phyloP scores from a whole-genome alignment of 441 rosid species.

The Caryocar brasiliense region DNA sequence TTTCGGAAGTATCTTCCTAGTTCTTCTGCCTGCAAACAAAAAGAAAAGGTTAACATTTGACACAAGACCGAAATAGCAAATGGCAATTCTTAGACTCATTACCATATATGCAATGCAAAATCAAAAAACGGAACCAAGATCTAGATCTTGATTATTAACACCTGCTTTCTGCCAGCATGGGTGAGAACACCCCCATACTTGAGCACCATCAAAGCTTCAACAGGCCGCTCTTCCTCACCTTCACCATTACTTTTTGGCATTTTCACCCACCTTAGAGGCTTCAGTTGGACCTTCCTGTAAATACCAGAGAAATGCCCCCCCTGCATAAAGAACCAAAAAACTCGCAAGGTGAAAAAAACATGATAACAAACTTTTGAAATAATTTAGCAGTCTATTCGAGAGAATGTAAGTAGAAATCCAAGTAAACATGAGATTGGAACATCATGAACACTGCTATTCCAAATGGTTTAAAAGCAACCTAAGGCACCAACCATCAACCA shows the following conservation, averaged over 20 bases:
- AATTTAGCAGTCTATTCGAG: background rate
- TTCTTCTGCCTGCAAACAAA: slow-evolving; percentile 84
- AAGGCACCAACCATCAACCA: background rate
- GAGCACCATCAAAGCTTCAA: slow-evolving; percentile 96
- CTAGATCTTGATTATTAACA: slow-evolving; percentile 18
- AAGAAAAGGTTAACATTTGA: slow-evolving; percentile 1
- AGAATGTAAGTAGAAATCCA: background rate
- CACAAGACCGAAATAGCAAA: background rate
- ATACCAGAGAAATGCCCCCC: slow-evolving; percentile 99
- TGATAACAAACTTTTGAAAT: background rate
- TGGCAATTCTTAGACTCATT: background rate
- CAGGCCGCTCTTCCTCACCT: slow-evolving; percentile 91
- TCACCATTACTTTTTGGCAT: slow-evolving; percentile 64
- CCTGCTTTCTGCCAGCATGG: slow-evolving; percentile 99
- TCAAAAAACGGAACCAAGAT: background rate
- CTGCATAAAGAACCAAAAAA: slow-evolving; percentile 44
- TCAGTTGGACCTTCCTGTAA: slow-evolving; percentile 96
- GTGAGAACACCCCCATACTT: slow-evolving; percentile 99
- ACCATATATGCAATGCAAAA: background rate
- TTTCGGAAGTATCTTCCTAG: slow-evolving; percentile 93
- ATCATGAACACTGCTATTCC: background rate
- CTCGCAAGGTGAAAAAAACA: slow-evolving; percentile 1
- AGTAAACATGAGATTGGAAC: background rate
- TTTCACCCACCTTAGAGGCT: slow-evolving; percentile 94
- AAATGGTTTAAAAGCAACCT: background rate